A percentile compares a stretch with the other conserved stretches of the same genome.
These are phyloP conservation scores for Prunus dulcis DNA, from an alignment of 306 rosid genomes.

Conservation along the genomic window DNA sequence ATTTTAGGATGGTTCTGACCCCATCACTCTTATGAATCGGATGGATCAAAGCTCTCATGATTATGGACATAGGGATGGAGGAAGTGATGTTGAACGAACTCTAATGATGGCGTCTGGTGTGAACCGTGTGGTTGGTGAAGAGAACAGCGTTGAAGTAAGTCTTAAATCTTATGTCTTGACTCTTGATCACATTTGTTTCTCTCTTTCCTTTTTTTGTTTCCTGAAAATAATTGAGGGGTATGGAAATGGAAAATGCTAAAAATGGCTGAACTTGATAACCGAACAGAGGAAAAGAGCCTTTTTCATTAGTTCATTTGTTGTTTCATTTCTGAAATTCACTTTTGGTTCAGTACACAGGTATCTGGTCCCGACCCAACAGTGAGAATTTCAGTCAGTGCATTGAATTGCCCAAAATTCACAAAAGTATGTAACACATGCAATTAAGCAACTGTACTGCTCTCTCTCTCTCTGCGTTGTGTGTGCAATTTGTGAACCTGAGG, in stretches of 20 bases:
- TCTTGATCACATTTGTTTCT: neutral
- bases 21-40: slow-evolving; percentile 35
- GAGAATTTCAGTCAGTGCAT: slow-evolving; percentile 80
- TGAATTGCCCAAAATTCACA: slow-evolving; percentile 45
- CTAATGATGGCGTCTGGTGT: slow-evolving; percentile 52
- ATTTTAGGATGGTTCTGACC: slow-evolving; percentile 51
- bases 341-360: slow-evolving; percentile 58
- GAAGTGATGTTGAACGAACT: slow-evolving; percentile 58
- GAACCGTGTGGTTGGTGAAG: slow-evolving; percentile 31
- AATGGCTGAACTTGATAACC: neutral
- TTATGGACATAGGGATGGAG: slow-evolving; percentile 47
- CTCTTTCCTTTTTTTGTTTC: neutral
- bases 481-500: slow-evolving; percentile 15
- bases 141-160: slow-evolving; percentile 56
- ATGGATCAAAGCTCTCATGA: slow-evolving; percentile 43
- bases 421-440: slow-evolving; percentile 42
- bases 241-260: neutral
- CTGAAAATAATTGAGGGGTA: neutral
- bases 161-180: slow-evolving; percentile 15
- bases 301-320: slow-evolving; percentile 3
- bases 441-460: slow-evolving; percentile 19
- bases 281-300: neutral
- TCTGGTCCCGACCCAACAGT: slow-evolving; percentile 71
- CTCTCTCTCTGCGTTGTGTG: slow-evolving; percentile 7
- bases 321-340: slow-evolving; percentile 30